Base-by-base conservation (phyloP, 2,329 filamentous ascomycete genomes). In the Penicillium decumbens region DNA sequence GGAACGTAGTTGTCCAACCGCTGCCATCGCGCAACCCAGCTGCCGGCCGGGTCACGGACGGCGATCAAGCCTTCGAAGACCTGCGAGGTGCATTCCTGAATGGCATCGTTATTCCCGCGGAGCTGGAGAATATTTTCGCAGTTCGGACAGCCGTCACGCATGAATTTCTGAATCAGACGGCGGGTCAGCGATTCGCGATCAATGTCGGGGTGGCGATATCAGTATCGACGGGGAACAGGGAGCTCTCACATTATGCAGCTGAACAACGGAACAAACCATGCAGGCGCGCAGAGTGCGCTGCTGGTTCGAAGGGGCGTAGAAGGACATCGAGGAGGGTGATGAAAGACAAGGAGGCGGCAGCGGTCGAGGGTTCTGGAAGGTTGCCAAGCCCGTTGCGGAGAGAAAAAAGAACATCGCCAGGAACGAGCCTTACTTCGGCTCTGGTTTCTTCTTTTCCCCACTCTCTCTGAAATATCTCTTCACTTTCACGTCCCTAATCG, bases 11-110 rank as follows among this genome's bases (percentile, higher is more conserved):
- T 83, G 68, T 96, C 89, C 51, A 98, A 75, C 7, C 93, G 82
- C 77, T 97, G 90, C 87, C 91, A 97, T 67, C 89, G 88, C n/a
- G 92, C 91, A 42, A 97, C 89, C 93, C 93, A 98, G 64, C 88
- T 95, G 59, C 79, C 81, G 38, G 75, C 75, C n/a, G 91, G 91
- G 67, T 96, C 85, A 41, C 85, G 83, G 32, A 97, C 80, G 35
- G 88, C 83, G 68, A 97, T 89, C 57, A 96, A 75, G 41, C 93
- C 93, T 71, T 98, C 93, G 68, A 93, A 98, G 58, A 97, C 91
- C 65, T 92, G 88, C 12, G 89, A 95, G 18, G 93, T 98, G 80
- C 91, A 96, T 74, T 90, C 89, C 67, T 89, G 84, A 65, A 97
- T 88, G 56, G 84, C 81, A 53, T 98, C 93, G 61, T 80, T 76